A percentile compares a stretch with the other conserved stretches of the same genome.
These are phyloP conservation scores for Drosera spatulata DNA, from an alignment of 179 eudicot genomes.

Conservation along the genomic window DNA sequence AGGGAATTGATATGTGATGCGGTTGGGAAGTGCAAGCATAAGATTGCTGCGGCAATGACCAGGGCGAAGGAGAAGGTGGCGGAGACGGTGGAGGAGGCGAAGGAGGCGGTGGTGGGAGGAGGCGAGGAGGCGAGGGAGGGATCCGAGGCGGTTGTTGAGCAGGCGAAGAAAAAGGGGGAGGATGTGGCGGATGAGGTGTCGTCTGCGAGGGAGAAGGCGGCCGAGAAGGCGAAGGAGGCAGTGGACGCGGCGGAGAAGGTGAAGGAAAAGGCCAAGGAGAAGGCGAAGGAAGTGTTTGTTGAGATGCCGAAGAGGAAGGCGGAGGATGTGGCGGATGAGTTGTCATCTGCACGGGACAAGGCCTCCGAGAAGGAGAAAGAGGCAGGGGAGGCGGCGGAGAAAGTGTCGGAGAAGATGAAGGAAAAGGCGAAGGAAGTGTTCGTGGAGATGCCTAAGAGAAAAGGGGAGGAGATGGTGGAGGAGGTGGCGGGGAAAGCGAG, in stretches of 20 bases:
- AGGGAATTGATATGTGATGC: constrained; percentile 63
- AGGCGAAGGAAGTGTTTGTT: background rate
- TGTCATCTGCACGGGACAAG: background rate
- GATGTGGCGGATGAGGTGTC: constrained; percentile 6
- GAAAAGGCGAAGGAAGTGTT: too few species aligned
- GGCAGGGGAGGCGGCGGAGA: constrained; percentile 10
- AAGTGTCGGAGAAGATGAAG: constrained; percentile 10
- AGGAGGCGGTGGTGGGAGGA: background rate
- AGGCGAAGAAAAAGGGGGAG: constrained; percentile 1
- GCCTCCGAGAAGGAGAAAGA: background rate
- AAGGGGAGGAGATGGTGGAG: too few species aligned
- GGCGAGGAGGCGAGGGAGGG: background rate
- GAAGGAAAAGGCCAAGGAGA: background rate
- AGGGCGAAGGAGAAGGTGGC: constrained; percentile 25
- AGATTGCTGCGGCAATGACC: constrained; percentile 28
- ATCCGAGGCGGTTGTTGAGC: background rate
- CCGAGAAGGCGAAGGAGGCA: background rate
- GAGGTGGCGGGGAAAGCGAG: too few species aligned
- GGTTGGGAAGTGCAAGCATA: constrained; percentile 56
- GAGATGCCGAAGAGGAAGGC: background rate
- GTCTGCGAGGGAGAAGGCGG: background rate
- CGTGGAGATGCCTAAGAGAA: too few species aligned
- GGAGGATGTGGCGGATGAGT: constrained; percentile 11
- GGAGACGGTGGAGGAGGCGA: constrained; percentile 10
- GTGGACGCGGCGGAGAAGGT: constrained; percentile 1